Conservation (phyloP, 2,329 filamentous ascomycete species). For the Diaporthe longicolla region DNA sequence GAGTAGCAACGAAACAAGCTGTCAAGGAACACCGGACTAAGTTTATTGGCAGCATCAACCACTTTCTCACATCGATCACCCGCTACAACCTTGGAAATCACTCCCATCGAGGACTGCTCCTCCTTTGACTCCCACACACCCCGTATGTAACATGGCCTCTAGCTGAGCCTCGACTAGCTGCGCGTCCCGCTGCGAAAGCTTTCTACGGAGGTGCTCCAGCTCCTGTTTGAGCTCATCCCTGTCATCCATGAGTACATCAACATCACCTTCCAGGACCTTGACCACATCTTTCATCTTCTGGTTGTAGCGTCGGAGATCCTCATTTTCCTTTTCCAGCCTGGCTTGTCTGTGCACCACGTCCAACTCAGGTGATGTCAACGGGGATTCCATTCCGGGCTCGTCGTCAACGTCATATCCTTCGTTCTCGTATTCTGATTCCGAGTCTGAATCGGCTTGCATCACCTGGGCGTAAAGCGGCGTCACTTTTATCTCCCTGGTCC, state of each 20-base stretch:
- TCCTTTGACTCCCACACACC: background rate
- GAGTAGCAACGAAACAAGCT: background rate
- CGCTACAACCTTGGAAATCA: background rate
- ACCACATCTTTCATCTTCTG: background rate
- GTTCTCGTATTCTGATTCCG: background rate
- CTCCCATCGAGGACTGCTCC: too few species aligned
- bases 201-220: background rate
- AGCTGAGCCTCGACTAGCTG: background rate
- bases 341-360: background rate
- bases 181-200: background rate
- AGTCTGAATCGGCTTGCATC: slow-evolving; percentile 8
- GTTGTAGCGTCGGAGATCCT: background rate
- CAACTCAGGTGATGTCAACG: too few species aligned
- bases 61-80: too few species aligned
- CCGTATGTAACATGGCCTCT: background rate
- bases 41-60: too few species aligned
- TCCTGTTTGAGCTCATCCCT: slow-evolving; percentile 16
- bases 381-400: background rate
- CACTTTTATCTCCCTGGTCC: background rate
- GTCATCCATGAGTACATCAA: slow-evolving; percentile 21
- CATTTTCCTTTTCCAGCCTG: background rate
- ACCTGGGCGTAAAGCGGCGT: slow-evolving; percentile 8
- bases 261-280: background rate
- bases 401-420: background rate
- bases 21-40: background rate